Percentiles rank a stretch among this genome's conserved stretches.
These are phyloP conservation scores for Endotrypanum monterogeii DNA, from an alignment of 208 protist genomes.

Conservation along the genomic window DNA sequence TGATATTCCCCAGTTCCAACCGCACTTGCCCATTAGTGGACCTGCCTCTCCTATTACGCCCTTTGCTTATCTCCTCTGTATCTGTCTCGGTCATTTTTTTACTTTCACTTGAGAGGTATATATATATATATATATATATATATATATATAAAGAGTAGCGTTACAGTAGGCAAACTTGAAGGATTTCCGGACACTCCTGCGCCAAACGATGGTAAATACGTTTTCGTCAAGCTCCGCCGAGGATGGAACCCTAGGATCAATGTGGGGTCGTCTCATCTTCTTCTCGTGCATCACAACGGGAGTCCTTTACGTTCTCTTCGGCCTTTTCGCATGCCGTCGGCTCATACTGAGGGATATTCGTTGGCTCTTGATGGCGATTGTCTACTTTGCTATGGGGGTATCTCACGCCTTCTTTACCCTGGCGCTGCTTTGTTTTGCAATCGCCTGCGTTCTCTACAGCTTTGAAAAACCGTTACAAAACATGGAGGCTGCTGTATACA, in stretches of 20 bases:
- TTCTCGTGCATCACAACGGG: conserved; percentile 51
- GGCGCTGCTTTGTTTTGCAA: conserved; percentile 61
- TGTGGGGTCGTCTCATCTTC: conserved; percentile 71
- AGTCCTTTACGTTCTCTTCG: conserved; percentile 60
- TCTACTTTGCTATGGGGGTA: conserved; percentile 68
- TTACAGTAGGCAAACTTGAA: not conserved
- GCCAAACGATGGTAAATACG: conserved; percentile 19
- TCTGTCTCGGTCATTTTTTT: not conserved
- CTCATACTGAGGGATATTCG: conserved; percentile 58
- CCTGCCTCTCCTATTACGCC: not conserved
- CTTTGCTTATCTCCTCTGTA: not conserved
- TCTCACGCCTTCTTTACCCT: conserved; percentile 73
- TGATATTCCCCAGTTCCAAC: not conserved
- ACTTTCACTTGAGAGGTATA: no score
- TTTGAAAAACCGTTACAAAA: conserved; percentile 46
- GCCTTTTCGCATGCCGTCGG: conserved; percentile 59
- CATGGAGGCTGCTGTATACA: conserved; percentile 60
- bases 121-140: no score
- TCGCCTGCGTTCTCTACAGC: conserved; percentile 61
- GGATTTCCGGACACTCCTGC: not conserved
- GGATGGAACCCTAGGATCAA: conserved; percentile 13
- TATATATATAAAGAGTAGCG: no score
- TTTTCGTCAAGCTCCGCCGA: conserved; percentile 31
- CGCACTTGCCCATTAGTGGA: not conserved
- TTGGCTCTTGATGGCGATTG: conserved; percentile 51